Conservation (phyloP, 441 rosid genomes). For the Euphorbia schlechtendalii region DNA sequence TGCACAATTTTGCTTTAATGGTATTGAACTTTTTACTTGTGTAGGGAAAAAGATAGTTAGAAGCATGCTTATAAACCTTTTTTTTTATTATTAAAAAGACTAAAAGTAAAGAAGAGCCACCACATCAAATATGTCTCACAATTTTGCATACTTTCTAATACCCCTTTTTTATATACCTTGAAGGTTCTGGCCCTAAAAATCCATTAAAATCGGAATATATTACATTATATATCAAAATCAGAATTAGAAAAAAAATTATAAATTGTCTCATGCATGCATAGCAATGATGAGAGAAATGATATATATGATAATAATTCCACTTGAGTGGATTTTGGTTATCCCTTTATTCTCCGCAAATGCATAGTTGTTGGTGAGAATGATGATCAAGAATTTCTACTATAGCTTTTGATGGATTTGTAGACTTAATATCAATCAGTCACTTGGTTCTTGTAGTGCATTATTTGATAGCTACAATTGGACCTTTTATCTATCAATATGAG, state of each 20-base stretch:
- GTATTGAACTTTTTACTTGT: constrained; percentile 11
- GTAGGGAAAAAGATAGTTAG: constrained; percentile 23
- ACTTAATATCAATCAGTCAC: no score
- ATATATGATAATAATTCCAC: background rate
- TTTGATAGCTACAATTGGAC: no score
- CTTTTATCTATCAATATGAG: no score
- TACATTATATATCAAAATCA: background rate
- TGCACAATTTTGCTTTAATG: background rate
- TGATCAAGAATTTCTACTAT: no score
- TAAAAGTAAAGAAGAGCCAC: constrained; percentile 16
- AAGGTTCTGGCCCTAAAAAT: no score
- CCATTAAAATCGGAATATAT: constrained; percentile 2
- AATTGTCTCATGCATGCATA: constrained; percentile 1
- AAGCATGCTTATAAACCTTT: constrained; percentile 21
- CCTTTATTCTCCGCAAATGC: constrained; percentile 14
- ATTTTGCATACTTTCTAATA: constrained; percentile 9
- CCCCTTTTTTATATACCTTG: no score
- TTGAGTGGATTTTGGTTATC: background rate
- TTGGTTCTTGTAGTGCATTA: no score
- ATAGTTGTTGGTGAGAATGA: constrained; percentile 24
- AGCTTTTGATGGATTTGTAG: no score
- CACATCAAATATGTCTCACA: background rate
- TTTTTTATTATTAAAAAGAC: no score
- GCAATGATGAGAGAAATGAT: constrained; percentile 16
- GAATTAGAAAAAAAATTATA: background rate